Percentiles rank a stretch among this genome's conserved stretches.
These are phyloP conservation scores for Rutstroemia sp. DNA, from an alignment of 2,329 filamentous ascomycete species.

Conservation along the genomic window DNA sequence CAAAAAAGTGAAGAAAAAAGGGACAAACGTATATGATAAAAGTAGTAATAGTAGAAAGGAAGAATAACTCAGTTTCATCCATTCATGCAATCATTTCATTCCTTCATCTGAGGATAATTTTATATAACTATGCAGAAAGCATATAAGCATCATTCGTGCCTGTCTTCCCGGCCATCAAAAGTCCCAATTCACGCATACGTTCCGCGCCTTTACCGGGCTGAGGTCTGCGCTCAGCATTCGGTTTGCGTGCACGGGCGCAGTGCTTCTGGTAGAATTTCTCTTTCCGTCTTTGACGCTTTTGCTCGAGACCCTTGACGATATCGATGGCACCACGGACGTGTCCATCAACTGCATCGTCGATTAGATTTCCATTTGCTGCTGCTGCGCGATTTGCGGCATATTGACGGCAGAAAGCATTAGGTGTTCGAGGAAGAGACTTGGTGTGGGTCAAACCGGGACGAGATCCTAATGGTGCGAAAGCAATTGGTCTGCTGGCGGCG, in stretches of 20 bases:
- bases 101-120: too few species aligned
- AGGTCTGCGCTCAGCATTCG: conserved; percentile 55
- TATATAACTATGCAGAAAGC: conserved; percentile 52
- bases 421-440: conserved; percentile 77
- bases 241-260: conserved; percentile 60
- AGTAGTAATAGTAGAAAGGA: too few species aligned
- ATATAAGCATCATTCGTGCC: conserved; percentile 61
- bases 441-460: conserved; percentile 67
- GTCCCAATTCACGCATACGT: conserved; percentile 85
- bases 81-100: too few species aligned
- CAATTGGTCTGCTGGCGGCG: conserved; percentile 41
- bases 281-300: conserved; percentile 84
- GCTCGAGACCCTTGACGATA: conserved; percentile 92
- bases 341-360: conserved; percentile 37
- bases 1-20: too few species aligned
- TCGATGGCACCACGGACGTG: conserved; percentile 92
- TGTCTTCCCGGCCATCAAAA: conserved; percentile 77
- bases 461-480: conserved; percentile 42
- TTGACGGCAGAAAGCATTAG: conserved; percentile 57
- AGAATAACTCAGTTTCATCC: too few species aligned
- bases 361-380: conserved; percentile 33
- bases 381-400: conserved; percentile 36
- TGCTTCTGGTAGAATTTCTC: conserved; percentile 90
- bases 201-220: conserved; percentile 82
- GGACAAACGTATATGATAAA: too few species aligned